These are phyloP conservation scores for Coemansia sp. DNA, from an alignment of 192 early-diverging fungal species.

Conservation along the genomic window DNA sequence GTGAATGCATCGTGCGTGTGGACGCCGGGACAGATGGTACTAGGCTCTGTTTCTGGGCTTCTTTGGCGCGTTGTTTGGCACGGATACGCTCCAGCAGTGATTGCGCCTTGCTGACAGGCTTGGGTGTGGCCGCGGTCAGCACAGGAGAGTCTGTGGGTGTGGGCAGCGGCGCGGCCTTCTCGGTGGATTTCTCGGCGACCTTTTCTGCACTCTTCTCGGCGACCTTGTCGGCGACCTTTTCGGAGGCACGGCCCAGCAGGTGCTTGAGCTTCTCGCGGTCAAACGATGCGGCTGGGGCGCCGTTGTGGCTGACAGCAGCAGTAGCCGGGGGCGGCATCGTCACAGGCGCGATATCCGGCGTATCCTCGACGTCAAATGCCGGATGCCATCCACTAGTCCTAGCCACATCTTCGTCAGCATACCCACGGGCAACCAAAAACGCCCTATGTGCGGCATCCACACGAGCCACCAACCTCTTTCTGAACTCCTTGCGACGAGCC, in stretches of 20 bases:
- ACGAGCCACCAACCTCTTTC: conserved; percentile 7
- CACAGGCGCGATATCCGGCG: conserved; percentile 20
- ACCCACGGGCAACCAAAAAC: conserved; percentile 30
- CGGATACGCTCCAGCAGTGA: conserved; percentile 53
- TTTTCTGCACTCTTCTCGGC: background rate
- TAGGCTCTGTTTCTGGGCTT: background rate
- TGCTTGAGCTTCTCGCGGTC: conserved; percentile 39
- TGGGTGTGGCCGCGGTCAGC: conserved; percentile 2
- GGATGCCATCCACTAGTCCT: conserved; percentile 24
- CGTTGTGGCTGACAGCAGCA: background rate
- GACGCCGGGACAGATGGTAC: conserved; percentile 10
- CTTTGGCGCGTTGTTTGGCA: conserved; percentile 45
- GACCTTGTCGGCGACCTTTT: background rate
- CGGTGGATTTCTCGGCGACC: background rate
- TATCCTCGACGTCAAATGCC: conserved; percentile 35
- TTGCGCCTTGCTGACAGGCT: conserved; percentile 12
- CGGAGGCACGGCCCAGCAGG: conserved; percentile 15
- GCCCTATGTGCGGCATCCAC: conserved; percentile 21
- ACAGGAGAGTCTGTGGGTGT: conserved; percentile 34
- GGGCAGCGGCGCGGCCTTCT: conserved; percentile 12
- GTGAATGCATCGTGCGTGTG: conserved; percentile 40
- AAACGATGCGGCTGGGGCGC: conserved; percentile 20
- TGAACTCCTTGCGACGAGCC: conserved; percentile 23
- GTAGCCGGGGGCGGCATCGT: conserved; percentile 20
- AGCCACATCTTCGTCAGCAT: conserved; percentile 2